These are phyloP conservation scores for Globisporangium acanthophoron DNA, from an alignment of 352 stramenopile species.

Conservation along the genomic window DNA sequence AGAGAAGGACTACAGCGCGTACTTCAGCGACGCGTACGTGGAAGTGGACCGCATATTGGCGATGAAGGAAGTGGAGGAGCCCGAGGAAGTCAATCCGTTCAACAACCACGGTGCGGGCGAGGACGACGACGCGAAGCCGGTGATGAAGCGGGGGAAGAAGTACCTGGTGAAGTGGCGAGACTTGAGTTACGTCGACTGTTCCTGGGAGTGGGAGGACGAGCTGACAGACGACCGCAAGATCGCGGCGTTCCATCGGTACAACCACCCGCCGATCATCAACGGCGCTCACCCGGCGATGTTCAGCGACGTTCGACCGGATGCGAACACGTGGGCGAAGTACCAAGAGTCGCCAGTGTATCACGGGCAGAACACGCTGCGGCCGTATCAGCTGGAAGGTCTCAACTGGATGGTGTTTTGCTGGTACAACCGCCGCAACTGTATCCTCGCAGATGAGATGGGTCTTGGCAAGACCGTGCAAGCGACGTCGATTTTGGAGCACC, in stretches of 20 bases:
- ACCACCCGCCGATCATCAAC: slow-evolving; percentile 81
- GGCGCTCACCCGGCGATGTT: slow-evolving; percentile 78
- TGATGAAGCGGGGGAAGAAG: slow-evolving; percentile 81
- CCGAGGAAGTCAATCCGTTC: slow-evolving; percentile 68
- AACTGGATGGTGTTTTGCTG: slow-evolving; percentile 98
- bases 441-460: slow-evolving; percentile 87
- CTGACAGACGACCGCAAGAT: slow-evolving; percentile 89
- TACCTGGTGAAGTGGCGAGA: slow-evolving; percentile 91
- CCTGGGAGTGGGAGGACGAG: slow-evolving; percentile 88
- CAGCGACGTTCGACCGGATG: slow-evolving; percentile 74
- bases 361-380: slow-evolving; percentile 92
- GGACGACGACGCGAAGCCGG: slow-evolving; percentile 30
- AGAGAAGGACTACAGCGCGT: slow-evolving; percentile 74
- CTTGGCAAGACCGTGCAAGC: slow-evolving; percentile 91
- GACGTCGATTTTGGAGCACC: slow-evolving; percentile 93
- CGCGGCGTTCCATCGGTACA: slow-evolving; percentile 80
- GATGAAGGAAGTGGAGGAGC: slow-evolving; percentile 73
- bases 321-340: slow-evolving; percentile 84
- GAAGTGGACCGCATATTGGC: slow-evolving; percentile 82
- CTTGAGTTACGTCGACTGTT: slow-evolving; percentile 86
- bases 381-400: slow-evolving; percentile 98
- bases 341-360: slow-evolving; percentile 87
- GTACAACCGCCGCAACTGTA: slow-evolving; percentile 95
- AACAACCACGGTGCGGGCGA: slow-evolving; percentile 40
- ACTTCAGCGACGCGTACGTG: slow-evolving; percentile 80